Evolutionary conservation across 2,329 filamentous ascomycete genomes (phyloP).

Genomic region (Cercospora berteroae): DNA sequence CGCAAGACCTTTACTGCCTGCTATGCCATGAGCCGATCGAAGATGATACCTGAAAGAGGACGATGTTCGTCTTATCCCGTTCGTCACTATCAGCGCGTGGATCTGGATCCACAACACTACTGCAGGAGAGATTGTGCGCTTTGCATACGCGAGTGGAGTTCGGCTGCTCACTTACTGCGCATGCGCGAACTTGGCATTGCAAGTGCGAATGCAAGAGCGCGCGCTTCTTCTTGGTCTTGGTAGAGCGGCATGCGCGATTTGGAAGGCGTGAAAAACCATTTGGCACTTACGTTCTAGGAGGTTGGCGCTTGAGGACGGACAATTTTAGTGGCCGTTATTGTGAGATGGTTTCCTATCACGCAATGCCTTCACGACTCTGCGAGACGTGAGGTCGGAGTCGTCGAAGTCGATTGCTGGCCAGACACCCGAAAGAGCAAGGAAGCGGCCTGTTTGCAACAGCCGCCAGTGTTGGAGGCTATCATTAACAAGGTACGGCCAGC

Average conservation of each 20-base stretch:
- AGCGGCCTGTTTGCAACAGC: background rate
- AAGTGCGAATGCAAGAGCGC: background rate
- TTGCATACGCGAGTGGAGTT: background rate
- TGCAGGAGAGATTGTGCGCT: constrained; percentile 9
- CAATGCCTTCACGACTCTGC: background rate
- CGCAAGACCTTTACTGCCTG: constrained; percentile 33
- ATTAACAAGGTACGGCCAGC: constrained; percentile 10
- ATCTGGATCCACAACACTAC: background rate
- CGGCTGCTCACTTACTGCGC: background rate
- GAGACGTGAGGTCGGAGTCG: background rate
- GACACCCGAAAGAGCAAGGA: background rate
- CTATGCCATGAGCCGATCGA: constrained; percentile 29
- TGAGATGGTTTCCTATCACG: background rate
- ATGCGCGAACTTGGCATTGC: background rate
- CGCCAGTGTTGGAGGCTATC: background rate
- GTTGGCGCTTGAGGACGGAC: background rate
- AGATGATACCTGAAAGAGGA: constrained; percentile 20
- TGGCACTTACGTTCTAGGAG: background rate
- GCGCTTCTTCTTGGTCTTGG: background rate
- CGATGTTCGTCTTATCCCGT: background rate
- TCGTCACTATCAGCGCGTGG: background rate
- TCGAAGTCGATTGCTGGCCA: background rate
- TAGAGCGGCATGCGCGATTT: background rate
- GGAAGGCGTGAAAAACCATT: background rate
- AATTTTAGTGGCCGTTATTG: background rate